A percentile compares a stretch with the other conserved stretches of the same genome.
phyloP scores from a whole-genome alignment of 352 stramenopile genomes.

The Pythium volutum region DNA sequence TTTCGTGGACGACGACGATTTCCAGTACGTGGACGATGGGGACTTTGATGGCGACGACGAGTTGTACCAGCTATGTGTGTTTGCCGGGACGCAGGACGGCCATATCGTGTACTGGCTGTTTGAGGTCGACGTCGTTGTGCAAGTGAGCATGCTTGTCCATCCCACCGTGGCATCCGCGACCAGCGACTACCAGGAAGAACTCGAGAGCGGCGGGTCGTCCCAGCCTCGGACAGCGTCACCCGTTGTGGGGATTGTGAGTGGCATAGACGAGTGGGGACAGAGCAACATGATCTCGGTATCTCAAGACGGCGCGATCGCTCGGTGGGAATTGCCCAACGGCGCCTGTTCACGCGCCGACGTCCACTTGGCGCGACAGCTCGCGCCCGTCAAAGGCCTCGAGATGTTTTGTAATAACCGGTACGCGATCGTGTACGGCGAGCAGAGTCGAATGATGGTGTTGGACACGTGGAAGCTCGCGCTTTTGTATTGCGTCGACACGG shows the following conservation, averaged over 20 bases:
- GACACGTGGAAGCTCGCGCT: constrained; percentile 74
- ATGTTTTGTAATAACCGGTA: constrained; percentile 74
- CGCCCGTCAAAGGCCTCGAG: constrained; percentile 61
- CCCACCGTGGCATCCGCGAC: constrained; percentile 3
- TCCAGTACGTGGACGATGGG: constrained; percentile 41
- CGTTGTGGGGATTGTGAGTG: constrained; percentile 59
- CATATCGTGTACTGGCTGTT: constrained; percentile 73
- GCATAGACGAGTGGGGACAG: constrained; percentile 77
- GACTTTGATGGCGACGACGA: constrained; percentile 31
- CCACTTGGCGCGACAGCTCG: constrained; percentile 50
- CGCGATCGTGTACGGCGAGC: constrained; percentile 65
- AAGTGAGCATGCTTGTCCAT: constrained; percentile 65
- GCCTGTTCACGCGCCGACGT: constrained; percentile 52
- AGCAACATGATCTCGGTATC: constrained; percentile 65
- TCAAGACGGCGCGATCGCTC: constrained; percentile 45
- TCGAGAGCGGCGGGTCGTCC: not conserved
- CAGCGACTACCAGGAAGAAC: constrained; percentile 17
- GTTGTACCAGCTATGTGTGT: constrained; percentile 61
- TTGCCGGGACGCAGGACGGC: constrained; percentile 63
- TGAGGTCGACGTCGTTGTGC: constrained; percentile 48
- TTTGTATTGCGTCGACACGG: constrained; percentile 71
- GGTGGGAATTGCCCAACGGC: constrained; percentile 70
- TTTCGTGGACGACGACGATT: constrained; percentile 27
- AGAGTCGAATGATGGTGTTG: constrained; percentile 73
- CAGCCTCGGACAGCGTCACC: constrained; percentile 19